Evolutionary conservation across 73 alveolate species (phyloP).

Genomic region (Paramecium primaurelia): DNA sequence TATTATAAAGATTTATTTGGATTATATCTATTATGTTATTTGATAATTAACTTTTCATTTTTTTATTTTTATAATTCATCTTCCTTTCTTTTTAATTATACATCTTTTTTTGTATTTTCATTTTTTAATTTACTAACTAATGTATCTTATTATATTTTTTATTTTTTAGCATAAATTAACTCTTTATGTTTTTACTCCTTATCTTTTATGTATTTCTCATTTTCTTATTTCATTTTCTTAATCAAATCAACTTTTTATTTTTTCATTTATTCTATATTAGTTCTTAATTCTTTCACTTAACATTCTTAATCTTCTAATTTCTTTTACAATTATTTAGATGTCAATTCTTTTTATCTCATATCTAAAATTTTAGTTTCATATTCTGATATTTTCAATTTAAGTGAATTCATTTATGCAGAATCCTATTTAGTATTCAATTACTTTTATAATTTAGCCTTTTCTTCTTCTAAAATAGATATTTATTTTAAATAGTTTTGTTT

Average conservation of each 20-base stretch:
- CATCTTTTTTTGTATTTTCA: conserved; percentile 5
- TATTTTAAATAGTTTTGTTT: neutral
- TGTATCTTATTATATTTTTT: conserved; percentile 9
- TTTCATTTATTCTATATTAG: neutral
- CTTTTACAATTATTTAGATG: neutral
- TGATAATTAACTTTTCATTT: neutral
- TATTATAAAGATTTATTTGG: neutral
- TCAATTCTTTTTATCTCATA: neutral
- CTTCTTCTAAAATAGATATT: neutral
- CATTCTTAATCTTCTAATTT: neutral
- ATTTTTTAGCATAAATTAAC: neutral
- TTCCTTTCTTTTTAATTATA: neutral
- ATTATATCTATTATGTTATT: neutral
- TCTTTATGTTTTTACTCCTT: conserved; percentile 10
- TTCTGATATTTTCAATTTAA: neutral
- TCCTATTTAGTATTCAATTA: neutral
- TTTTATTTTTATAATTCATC: conserved; percentile 8
- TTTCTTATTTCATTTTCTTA: conserved; percentile 3
- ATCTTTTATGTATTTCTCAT: neutral
- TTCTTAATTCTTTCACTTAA: neutral
- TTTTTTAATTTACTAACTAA: neutral
- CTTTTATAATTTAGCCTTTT: neutral
- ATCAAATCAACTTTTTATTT: conserved; percentile 23
- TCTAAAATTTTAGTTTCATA: neutral
- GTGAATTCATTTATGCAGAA: neutral